phyloP scores from a whole-genome alignment of 768 basidiomycete species.

The Cytidiella melzeri region DNA sequence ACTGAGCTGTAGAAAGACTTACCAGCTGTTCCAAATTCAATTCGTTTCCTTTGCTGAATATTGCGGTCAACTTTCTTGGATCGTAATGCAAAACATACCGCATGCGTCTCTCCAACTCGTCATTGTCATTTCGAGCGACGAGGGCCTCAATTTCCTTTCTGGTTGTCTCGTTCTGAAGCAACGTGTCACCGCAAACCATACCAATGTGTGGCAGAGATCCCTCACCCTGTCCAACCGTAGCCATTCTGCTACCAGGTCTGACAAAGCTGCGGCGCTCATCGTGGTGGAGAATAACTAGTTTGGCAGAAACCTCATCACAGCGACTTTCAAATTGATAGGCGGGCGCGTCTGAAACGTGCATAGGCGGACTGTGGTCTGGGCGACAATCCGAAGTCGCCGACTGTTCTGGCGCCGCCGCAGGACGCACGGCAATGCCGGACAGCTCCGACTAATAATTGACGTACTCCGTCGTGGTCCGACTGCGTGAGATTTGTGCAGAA shows the following conservation, averaged over 20 bases:
- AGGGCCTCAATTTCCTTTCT: slow-evolving; percentile 42
- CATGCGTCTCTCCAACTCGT: slow-evolving; percentile 52
- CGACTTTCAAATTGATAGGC: no score
- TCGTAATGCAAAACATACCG: slow-evolving; percentile 30
- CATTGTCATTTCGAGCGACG: slow-evolving; percentile 34
- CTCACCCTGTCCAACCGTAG: slow-evolving; percentile 41
- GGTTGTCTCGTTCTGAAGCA: slow-evolving; percentile 42
- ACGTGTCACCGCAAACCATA: background rate
- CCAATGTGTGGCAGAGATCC: background rate
- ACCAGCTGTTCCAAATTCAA: slow-evolving; percentile 89
- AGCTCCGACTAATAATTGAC: no score
- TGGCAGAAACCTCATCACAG: no score
- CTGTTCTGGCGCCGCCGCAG: no score
- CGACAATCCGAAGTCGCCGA: no score
- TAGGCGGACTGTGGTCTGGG: no score
- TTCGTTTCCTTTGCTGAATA: slow-evolving; percentile 44
- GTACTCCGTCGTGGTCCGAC: no score
- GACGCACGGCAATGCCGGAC: no score
- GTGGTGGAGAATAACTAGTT: no score
- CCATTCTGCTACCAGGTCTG: slow-evolving; percentile 45
- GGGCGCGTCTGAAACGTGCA: no score
- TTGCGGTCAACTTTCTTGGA: background rate
- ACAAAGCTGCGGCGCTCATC: slow-evolving; percentile 23
- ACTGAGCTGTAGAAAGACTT: slow-evolving; percentile 9
- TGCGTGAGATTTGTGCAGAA: no score